Base-by-base conservation (phyloP, 768 basidiomycete species). In the Mycena maculata region DNA sequence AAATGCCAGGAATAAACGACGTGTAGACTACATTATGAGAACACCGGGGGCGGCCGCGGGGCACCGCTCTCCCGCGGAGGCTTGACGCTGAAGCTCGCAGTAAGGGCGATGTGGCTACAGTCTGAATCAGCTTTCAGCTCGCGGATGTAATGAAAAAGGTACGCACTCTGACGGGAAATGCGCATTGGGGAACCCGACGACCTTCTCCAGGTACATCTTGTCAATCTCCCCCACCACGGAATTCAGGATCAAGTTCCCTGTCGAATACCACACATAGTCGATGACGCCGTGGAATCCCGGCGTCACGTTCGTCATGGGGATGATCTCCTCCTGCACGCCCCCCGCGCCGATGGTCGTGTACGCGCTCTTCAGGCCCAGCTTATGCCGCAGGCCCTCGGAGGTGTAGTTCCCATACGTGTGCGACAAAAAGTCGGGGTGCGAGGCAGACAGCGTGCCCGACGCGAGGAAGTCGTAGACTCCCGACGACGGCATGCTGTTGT, bases 121-220 rank as follows among this genome's bases (percentile, higher is more conserved):
- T 45, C 39, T 38, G 12, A 9, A 13, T 47, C 22, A 66, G 47
- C 25, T 39, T 39, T 13, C 44, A 25, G 20, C 3, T 5, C 30
- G 22, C 15, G 15, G 0, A 36, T 11, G 15, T 9, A 12, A 28
- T 2, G 25, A 31, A 27, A 28, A 67, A 68, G 61, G 49, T 18
- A 90, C 95, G 76, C 79, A 98, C 96, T 98, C 96, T 65, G 95
- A 96, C 25, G 97, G 95, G 85, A 96, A 98, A 76, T 98, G 95
- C 2, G 90, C 88, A 78, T 98, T 96, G 30, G 98, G 98, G 85
- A 99, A 99, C 39, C 98, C 98, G 48, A 98, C 97, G 20, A 89
- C 89, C 81, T 94, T 94, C 70, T 92, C 89, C 76, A 98, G 76
- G 82, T 99, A 99, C 27, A 76, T 76, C 72, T 84, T 85, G 76